Evolutionary conservation across 352 stramenopile genomes (phyloP).

Genomic region (Globisporangium spiculum): DNA sequence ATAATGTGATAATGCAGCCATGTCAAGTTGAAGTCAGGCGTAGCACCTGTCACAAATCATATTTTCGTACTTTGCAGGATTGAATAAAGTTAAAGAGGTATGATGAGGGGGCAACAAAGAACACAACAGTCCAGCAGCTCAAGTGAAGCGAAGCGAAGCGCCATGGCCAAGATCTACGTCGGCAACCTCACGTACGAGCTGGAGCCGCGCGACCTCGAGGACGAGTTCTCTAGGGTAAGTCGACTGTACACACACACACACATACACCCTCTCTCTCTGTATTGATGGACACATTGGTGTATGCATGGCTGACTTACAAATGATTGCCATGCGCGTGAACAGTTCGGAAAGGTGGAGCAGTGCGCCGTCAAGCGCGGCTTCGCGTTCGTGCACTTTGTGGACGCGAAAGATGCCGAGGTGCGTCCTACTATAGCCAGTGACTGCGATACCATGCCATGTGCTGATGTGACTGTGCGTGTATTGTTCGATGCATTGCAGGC

Average conservation of each 20-base stretch:
- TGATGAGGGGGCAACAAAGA: neutral
- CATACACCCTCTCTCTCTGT: too few relatives aligned
- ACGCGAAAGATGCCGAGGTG: conserved; percentile 41
- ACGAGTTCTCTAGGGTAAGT: conserved; percentile 41
- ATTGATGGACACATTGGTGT: neutral
- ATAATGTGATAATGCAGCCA: neutral
- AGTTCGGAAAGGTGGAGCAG: conserved; percentile 46
- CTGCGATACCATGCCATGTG: neutral
- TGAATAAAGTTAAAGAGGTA: neutral
- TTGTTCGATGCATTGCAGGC: conserved; percentile 9
- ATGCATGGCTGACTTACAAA: neutral
- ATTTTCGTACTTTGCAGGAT: conserved; percentile 2
- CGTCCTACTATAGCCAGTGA: neutral
- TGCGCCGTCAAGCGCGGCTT: conserved; percentile 59
- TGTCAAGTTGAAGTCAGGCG: neutral
- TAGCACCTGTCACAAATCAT: neutral
- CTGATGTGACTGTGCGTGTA: neutral
- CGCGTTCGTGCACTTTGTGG: conserved; percentile 54
- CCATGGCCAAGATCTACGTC: conserved; percentile 67
- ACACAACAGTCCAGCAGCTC: neutral
- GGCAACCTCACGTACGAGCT: conserved; percentile 60
- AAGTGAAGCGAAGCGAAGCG: conserved; percentile 1
- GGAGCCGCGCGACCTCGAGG: conserved; percentile 42
- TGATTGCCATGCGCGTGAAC: neutral
- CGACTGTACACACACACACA: neutral